Evolutionary conservation across 192 early-diverging fungal species (phyloP).

Genomic region (Helicostylum pulchrum): DNA sequence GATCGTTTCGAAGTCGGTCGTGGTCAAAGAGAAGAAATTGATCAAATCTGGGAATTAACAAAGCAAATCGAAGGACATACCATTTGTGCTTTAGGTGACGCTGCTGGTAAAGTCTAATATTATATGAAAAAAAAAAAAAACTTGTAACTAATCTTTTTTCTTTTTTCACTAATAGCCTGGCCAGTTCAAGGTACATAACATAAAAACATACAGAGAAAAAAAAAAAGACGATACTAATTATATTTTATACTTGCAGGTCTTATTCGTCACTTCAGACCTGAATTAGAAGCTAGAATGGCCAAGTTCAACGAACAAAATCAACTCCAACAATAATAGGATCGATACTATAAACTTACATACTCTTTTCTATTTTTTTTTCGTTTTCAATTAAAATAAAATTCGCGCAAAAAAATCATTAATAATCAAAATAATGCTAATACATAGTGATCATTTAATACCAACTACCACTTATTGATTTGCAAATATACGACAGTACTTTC

Average conservation of each 20-base stretch:
- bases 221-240: neutral
- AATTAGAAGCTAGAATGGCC: slow-evolving; percentile 67
- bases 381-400: too few species aligned
- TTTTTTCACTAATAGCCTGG: slow-evolving; percentile 60
- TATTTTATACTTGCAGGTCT: slow-evolving; percentile 60
- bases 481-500: too few species aligned
- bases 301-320: slow-evolving; percentile 30
- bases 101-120: slow-evolving; percentile 47
- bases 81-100: slow-evolving; percentile 99
- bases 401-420: too few species aligned
- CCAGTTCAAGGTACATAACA: slow-evolving; percentile 60
- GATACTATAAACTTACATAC: too few species aligned
- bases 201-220: neutral
- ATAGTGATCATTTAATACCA: too few species aligned
- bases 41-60: slow-evolving; percentile 92
- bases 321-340: neutral
- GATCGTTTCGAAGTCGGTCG: slow-evolving; percentile 86
- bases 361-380: too few species aligned
- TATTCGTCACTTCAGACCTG: slow-evolving; percentile 90
- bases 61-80: slow-evolving; percentile 99
- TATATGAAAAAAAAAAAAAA: too few species aligned
- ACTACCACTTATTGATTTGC: too few species aligned
- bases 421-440: too few species aligned
- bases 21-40: slow-evolving; percentile 83
- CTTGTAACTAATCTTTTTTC: too few species aligned